These are phyloP conservation scores for Pichia sporocuriosa DNA, from an alignment of 805 yeast genomes.

Conservation along the genomic window DNA sequence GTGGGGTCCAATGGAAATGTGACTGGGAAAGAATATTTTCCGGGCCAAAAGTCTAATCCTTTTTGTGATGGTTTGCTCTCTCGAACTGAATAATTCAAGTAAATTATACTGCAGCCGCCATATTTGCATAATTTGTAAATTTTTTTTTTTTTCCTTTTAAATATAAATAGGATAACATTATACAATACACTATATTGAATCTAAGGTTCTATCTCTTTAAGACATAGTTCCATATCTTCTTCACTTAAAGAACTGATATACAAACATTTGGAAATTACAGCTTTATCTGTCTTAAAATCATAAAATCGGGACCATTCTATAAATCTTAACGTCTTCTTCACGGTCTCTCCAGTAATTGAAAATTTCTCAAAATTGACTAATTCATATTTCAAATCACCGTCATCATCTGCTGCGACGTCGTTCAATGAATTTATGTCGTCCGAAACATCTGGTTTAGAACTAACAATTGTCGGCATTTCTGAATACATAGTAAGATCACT, in stretches of 20 bases:
- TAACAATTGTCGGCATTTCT: conserved; percentile 47
- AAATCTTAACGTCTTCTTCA: conserved; percentile 67
- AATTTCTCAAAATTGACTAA: conserved; percentile 74
- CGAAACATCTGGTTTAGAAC: conserved; percentile 13
- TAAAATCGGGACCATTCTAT: conserved; percentile 82
- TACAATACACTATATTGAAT: not conserved
- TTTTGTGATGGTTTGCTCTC: too few relatives aligned
- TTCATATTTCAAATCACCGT: conserved; percentile 26
- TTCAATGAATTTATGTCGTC: conserved; percentile 7
- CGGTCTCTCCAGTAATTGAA: conserved; percentile 66
- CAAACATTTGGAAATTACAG: conserved; percentile 73
- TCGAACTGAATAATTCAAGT: too few relatives aligned
- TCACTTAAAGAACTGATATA: conserved; percentile 70
- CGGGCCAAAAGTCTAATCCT: too few relatives aligned
- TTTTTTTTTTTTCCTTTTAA: not conserved
- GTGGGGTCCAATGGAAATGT: too few relatives aligned
- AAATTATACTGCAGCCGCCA: too few relatives aligned
- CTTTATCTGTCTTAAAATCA: conserved; percentile 46
- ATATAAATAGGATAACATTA: not conserved
- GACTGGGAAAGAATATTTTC: too few relatives aligned
- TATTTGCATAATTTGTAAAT: too few relatives aligned
- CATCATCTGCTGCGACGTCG: conserved; percentile 11
- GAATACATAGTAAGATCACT: conserved; percentile 77
- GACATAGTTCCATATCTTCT: conserved; percentile 55
- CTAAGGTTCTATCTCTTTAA: conserved; percentile 14